Base-by-base conservation (phyloP, 2,329 filamentous ascomycete genomes). In the Colletotrichum sp. region DNA sequence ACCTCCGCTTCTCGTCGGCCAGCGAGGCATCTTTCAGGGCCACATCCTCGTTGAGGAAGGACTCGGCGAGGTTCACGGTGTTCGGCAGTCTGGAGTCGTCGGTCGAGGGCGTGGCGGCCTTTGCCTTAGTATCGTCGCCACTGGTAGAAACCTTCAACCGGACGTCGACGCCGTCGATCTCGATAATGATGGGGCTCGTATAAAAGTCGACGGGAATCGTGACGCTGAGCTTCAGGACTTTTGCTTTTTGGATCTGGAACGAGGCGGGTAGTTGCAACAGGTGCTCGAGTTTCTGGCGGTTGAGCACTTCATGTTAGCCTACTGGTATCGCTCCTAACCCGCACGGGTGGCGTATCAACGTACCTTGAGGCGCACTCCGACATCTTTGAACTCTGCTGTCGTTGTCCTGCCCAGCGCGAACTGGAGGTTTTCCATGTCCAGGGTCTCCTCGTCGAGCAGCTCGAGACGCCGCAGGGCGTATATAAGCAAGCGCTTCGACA, bases 171-270 rank as follows among this genome's bases (percentile, higher is more conserved):
- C 95, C 96, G 79, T 96, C 92, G 26, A 96, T 90, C 81, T 98
- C 95, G 80, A 96, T 92, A 34, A 91, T 88, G 82, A 99, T 98
- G 32, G 95, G 93, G 79, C 94, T 96, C 69, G 92, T 94, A 84
- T 96, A 96, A 79, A 98, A 93, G 84, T 98, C 95, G 82, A 97
- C 93, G 15, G 96, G 95, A 67, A 99, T 90, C 9, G 94, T 98
- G 70, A 98, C 88, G 80, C 94, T 94, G 28, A 99, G 90, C 8
- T 94, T 88, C 4, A 94, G 87, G 68, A 98, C 92, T 78, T 92
- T 93, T 72, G 96, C 96, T 82, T 92, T 93, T 68, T 92, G 90
- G 15, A 98, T 88, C 76, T 91, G 89, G 81, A 97, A 91, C 8
- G 91, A 91, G 1, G 93, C 86, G 1, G 96, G 96, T 5, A 98